A percentile compares a stretch with the other conserved stretches of the same genome.
Conservation (phyloP, 2,329 filamentous ascomycete genomes). For the Phaeoacremonium minimum region DNA sequence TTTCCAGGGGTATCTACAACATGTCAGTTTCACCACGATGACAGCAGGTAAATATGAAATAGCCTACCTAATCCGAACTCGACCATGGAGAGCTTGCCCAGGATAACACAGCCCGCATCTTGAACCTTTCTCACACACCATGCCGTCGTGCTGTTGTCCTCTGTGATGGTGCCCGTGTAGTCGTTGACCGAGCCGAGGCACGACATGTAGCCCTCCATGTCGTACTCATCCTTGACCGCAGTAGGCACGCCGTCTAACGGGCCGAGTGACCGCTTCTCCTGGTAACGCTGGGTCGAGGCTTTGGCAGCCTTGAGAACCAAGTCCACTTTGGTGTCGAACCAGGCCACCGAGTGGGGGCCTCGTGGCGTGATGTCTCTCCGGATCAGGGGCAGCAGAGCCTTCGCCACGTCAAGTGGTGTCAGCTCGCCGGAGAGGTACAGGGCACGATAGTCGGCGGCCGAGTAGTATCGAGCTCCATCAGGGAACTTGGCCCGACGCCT, state of each 20-base stretch:
- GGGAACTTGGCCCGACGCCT: slow-evolving; percentile 22
- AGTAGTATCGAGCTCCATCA: slow-evolving; percentile 33
- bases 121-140: slow-evolving; percentile 70
- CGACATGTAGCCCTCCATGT: slow-evolving; percentile 68
- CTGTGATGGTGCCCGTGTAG: slow-evolving; percentile 42
- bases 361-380: slow-evolving; percentile 28
- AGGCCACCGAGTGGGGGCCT: slow-evolving; percentile 36
- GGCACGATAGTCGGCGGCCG: slow-evolving; percentile 37
- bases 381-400: slow-evolving; percentile 40
- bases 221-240: slow-evolving; percentile 72
- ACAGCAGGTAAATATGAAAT: too few relatives aligned
- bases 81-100: slow-evolving; percentile 74
- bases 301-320: slow-evolving; percentile 35
- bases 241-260: slow-evolving; percentile 70
- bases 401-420: slow-evolving; percentile 40
- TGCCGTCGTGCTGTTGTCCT: slow-evolving; percentile 31
- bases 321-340: slow-evolving; percentile 37
- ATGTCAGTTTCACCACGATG: too few relatives aligned
- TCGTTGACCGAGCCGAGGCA: slow-evolving; percentile 59
- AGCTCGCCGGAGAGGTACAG: slow-evolving; percentile 38
- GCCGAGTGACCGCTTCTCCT: slow-evolving; percentile 53
- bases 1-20: slow-evolving; percentile 73
- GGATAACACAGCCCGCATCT: slow-evolving; percentile 65
- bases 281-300: slow-evolving; percentile 40
- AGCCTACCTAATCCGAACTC: slow-evolving; percentile 72